Evolutionary conservation across 139 green algal species (phyloP).

Genomic region (Eudorina sp.): DNA sequence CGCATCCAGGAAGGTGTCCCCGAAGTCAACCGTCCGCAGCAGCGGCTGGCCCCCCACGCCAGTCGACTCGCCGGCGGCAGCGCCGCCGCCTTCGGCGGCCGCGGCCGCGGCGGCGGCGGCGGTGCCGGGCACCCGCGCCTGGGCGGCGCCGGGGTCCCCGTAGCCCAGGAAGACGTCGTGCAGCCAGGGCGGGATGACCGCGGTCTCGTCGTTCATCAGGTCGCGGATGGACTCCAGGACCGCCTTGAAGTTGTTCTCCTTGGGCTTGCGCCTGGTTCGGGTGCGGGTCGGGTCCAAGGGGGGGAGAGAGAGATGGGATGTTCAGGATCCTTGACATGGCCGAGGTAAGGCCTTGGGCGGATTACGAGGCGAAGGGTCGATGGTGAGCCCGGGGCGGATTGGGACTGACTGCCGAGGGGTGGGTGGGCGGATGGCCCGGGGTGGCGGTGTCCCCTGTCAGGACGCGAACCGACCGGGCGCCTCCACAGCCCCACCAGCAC

Average conservation of each 20-base stretch:
- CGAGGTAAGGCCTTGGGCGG: too few relatives aligned
- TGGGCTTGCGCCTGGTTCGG: conserved; percentile 79
- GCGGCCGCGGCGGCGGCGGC: neutral
- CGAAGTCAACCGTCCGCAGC: conserved; percentile 83
- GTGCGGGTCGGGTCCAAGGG: too few relatives aligned
- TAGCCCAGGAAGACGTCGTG: conserved; percentile 98
- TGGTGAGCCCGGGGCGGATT: too few relatives aligned
- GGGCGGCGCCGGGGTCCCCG: conserved; percentile 87
- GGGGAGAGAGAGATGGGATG: too few relatives aligned
- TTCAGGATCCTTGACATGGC: too few relatives aligned
- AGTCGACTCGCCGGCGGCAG: neutral
- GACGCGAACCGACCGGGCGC: too few relatives aligned
- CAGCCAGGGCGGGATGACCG: conserved; percentile 91
- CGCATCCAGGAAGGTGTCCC: conserved; percentile 96
- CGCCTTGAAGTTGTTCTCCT: conserved; percentile 99
- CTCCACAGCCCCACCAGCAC: too few relatives aligned
- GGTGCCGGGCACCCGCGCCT: conserved; percentile 44
- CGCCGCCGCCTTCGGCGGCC: neutral
- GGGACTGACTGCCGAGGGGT: too few relatives aligned
- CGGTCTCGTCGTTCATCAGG: conserved; percentile 88
- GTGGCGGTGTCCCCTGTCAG: too few relatives aligned
- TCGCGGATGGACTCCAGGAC: conserved; percentile 97
- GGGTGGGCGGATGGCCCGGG: too few relatives aligned
- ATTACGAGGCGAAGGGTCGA: too few relatives aligned
- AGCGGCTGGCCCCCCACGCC: conserved; percentile 26